A percentile compares a stretch with the other conserved stretches of the same genome.
Conservation (phyloP, 441 rosid species). For the Gossypium davidsonii region DNA sequence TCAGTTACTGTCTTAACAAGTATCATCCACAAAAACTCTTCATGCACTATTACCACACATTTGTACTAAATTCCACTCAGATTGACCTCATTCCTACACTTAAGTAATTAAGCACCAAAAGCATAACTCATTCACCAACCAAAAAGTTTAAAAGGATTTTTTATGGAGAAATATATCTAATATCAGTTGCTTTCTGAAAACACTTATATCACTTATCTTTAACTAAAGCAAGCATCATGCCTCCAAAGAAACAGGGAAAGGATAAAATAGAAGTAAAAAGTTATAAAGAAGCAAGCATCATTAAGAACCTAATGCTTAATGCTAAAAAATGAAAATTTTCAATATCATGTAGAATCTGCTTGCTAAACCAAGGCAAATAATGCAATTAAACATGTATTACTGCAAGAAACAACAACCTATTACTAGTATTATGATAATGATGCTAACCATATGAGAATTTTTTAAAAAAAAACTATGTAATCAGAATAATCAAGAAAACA, state of each 20-base stretch:
- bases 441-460: neutral
- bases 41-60: neutral
- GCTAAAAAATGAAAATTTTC: neutral
- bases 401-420: neutral
- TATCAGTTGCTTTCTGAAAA: neutral
- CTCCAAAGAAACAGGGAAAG: neutral
- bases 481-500: neutral
- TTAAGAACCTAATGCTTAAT: neutral
- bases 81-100: neutral
- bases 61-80: neutral
- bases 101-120: neutral
- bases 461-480: neutral
- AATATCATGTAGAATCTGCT: neutral
- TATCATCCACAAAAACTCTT: neutral
- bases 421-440: neutral
- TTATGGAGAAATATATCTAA: neutral
- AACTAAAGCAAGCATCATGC: neutral
- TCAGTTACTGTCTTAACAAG: neutral
- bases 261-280: neutral
- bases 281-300: neutral
- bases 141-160: neutral
- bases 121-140: neutral
- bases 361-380: conserved; percentile 2
- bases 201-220: neutral
- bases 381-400: neutral